Evolutionary conservation across 148 eudicot species (phyloP).

Genomic region (Arbutus unedo): DNA sequence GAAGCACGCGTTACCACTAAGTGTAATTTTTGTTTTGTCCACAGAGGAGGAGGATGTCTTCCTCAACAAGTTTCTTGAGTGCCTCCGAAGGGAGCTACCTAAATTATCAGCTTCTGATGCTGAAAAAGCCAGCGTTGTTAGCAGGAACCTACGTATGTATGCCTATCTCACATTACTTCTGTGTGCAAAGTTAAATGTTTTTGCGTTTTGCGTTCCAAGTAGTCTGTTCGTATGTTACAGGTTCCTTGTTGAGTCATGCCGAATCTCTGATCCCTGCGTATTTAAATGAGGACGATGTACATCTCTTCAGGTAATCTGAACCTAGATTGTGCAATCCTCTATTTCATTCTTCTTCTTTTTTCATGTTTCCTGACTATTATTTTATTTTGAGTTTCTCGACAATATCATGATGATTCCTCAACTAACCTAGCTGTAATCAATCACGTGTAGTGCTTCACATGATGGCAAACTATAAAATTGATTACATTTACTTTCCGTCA

Average conservation of each 20-base stretch:
- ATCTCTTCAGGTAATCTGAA: constrained; percentile 70
- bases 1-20: constrained; percentile 10
- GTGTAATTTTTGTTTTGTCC: constrained; percentile 19
- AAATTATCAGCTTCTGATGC: constrained; percentile 33
- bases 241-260: constrained; percentile 87
- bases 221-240: constrained; percentile 40
- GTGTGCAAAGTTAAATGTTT: neutral
- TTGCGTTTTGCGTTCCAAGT: constrained; percentile 11
- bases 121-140: constrained; percentile 50
- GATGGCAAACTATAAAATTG: no score
- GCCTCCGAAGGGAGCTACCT: constrained; percentile 50
- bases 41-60: constrained; percentile 88
- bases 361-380: neutral
- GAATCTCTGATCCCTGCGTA: constrained; percentile 76
- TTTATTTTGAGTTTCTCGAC: neutral
- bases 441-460: neutral
- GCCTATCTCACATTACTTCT: constrained; percentile 5
- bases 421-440: constrained; percentile 8
- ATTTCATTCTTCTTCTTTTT: neutral
- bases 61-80: constrained; percentile 68
- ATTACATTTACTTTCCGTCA: neutral
- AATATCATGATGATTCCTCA: constrained; percentile 7
- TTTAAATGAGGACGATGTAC: constrained; percentile 87
- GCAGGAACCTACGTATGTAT: constrained; percentile 68
- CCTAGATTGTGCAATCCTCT: neutral